A percentile compares a stretch with the other conserved stretches of the same genome.
Evolutionary conservation across 495 filamentous ascomycete species (phyloP).

Genomic region (Pyrenula massariospora): DNA sequence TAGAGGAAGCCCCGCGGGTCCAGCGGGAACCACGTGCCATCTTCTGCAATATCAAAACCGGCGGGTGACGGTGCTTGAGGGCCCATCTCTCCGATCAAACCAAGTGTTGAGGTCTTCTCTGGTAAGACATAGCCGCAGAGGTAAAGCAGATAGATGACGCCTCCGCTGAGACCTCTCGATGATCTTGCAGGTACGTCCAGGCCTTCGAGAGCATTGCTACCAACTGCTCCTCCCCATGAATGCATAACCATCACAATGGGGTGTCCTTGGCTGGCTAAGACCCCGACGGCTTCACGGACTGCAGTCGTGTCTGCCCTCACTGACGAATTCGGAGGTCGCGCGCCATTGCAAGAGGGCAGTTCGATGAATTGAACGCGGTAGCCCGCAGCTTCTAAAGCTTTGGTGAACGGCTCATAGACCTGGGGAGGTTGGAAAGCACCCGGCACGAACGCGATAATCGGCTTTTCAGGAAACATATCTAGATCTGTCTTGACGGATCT

Average conservation of each 20-base stretch:
- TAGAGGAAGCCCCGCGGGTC: slow-evolving; percentile 17
- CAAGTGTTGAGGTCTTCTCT: slow-evolving; percentile 8
- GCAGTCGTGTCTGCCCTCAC: slow-evolving; percentile 15
- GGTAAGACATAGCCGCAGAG: slow-evolving; percentile 22
- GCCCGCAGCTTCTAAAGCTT: slow-evolving; percentile 16
- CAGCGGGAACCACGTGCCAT: slow-evolving; percentile 9
- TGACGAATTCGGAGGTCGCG: slow-evolving; percentile 12
- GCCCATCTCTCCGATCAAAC: slow-evolving; percentile 12
- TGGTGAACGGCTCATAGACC: slow-evolving; percentile 22
- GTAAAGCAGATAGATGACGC: slow-evolving; percentile 27
- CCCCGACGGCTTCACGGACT: slow-evolving; percentile 12
- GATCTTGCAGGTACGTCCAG: slow-evolving; percentile 13
- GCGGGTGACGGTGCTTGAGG: slow-evolving; percentile 10
- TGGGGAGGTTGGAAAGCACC: slow-evolving; percentile 30
- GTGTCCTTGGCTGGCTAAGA: slow-evolving; percentile 14
- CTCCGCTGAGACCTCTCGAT: slow-evolving; percentile 15
- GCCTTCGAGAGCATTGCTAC: slow-evolving; percentile 19
- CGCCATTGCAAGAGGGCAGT: slow-evolving; percentile 19
- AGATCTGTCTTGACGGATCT: too few species aligned
- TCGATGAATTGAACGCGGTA: slow-evolving; percentile 23
- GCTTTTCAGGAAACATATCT: too few species aligned
- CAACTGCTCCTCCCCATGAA: slow-evolving; percentile 28
- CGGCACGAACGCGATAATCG: slow-evolving; percentile 27
- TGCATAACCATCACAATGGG: slow-evolving; percentile 24
- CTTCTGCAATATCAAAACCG: slow-evolving; percentile 9